phyloP scores from a whole-genome alignment of 139 green algal genomes.

The Nannochloris sp. region DNA sequence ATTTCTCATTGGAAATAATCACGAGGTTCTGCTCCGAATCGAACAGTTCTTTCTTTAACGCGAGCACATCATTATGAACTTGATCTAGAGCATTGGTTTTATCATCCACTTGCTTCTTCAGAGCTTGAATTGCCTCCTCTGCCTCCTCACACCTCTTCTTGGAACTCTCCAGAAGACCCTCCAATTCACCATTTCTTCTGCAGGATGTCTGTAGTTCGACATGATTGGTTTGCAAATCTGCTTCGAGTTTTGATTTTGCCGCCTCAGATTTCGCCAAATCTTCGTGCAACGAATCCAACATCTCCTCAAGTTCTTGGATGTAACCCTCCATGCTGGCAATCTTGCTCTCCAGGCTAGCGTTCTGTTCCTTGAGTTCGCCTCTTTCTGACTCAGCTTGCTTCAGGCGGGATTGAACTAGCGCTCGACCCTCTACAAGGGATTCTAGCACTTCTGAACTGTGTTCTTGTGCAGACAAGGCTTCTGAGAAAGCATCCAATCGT shows the following conservation, averaged over 20 bases:
- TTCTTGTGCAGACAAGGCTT: conserved; percentile 14
- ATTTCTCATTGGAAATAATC: neutral
- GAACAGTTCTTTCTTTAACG: neutral
- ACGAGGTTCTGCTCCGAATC: neutral
- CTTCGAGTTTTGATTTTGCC: neutral
- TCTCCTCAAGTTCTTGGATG: conserved; percentile 1
- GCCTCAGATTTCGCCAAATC: conserved; percentile 8
- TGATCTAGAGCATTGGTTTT: conserved; percentile 7
- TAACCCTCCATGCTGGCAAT: neutral
- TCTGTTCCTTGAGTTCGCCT: neutral
- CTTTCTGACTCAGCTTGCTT: conserved; percentile 3
- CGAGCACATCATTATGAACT: conserved; percentile 1
- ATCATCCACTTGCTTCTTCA: conserved; percentile 5
- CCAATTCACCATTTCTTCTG: neutral
- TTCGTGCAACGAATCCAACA: neutral
- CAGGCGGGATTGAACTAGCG: conserved; percentile 4
- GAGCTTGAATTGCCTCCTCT: conserved; percentile 3
- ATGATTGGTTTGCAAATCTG: neutral
- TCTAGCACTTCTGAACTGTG: conserved; percentile 10
- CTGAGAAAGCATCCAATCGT: conserved; percentile 5
- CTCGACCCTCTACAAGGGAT: conserved; percentile 17
- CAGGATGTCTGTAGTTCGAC: neutral
- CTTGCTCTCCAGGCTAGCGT: neutral
- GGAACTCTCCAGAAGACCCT: neutral
- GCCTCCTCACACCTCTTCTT: neutral